These are phyloP conservation scores for Crithidia bombi DNA, from an alignment of 208 protist genomes.

Conservation along the genomic window DNA sequence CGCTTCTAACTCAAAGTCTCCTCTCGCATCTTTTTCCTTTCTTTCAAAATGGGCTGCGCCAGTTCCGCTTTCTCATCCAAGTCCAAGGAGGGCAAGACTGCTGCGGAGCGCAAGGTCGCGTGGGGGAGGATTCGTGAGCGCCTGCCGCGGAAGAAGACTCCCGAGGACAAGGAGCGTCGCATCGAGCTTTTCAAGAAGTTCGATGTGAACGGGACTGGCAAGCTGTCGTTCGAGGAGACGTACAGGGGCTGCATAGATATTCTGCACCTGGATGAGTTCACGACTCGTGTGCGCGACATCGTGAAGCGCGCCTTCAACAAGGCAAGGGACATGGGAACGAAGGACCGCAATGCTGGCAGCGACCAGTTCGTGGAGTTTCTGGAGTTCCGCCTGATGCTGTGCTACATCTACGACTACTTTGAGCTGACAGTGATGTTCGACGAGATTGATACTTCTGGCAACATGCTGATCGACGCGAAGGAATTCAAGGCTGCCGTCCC, in stretches of 20 bases:
- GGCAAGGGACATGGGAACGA: conserved; percentile 59
- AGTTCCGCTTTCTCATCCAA: conserved; percentile 26
- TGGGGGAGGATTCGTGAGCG: conserved; percentile 43
- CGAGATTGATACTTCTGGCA: conserved; percentile 77
- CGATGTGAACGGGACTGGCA: conserved; percentile 57
- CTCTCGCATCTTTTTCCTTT: too few relatives aligned
- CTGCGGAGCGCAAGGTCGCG: conserved; percentile 46
- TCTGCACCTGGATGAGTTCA: conserved; percentile 69
- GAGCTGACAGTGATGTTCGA: conserved; percentile 86
- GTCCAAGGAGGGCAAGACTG: conserved; percentile 39
- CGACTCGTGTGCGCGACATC: conserved; percentile 61
- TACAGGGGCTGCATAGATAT: conserved; percentile 54
- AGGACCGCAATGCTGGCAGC: conserved; percentile 33
- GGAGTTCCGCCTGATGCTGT: conserved; percentile 85
- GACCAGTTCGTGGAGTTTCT: conserved; percentile 64
- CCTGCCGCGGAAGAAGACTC: conserved; percentile 43
- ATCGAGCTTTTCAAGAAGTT: conserved; percentile 78
- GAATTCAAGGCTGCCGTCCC: conserved; percentile 69
- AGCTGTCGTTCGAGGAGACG: conserved; percentile 65
- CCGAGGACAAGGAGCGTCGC: conserved; percentile 45
- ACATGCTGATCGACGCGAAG: conserved; percentile 62
- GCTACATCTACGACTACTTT: conserved; percentile 71
- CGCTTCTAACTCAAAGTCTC: too few relatives aligned
- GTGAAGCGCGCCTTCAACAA: conserved; percentile 86
- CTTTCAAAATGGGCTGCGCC: conserved; percentile 41